Evolutionary conservation across 805 yeast genomes (phyloP).

Genomic region (Metschnikowia lachancei): DNA sequence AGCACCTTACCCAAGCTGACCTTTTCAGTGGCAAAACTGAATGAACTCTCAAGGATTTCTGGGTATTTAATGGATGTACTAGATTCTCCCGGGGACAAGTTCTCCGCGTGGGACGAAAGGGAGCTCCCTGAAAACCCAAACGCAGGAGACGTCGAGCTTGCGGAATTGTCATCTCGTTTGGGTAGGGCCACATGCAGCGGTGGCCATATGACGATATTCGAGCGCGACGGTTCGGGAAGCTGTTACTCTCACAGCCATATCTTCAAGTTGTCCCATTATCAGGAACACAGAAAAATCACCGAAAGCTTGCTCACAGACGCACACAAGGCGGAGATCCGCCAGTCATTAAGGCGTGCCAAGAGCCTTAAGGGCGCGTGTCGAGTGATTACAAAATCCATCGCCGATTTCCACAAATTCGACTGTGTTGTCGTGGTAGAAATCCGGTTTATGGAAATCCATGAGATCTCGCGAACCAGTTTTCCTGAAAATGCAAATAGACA

Average conservation of each 20-base stretch:
- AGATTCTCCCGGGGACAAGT: conserved; percentile 29
- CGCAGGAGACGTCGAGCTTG: conserved; percentile 24
- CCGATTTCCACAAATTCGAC: conserved; percentile 34
- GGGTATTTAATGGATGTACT: conserved; percentile 43
- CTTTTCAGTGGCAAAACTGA: conserved; percentile 35
- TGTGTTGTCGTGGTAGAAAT: conserved; percentile 53
- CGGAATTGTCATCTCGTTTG: conserved; percentile 35
- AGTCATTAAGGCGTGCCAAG: conserved; percentile 31
- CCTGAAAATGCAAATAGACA: neutral
- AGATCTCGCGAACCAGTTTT: conserved; percentile 1
- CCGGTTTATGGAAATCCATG: conserved; percentile 45
- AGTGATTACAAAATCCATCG: conserved; percentile 36
- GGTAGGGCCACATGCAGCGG: conserved; percentile 59
- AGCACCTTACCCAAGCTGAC: conserved; percentile 44
- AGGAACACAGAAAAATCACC: conserved; percentile 5
- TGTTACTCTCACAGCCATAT: conserved; percentile 52
- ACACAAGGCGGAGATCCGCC: conserved; percentile 18
- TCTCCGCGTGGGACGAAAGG: conserved; percentile 10
- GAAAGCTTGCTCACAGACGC: conserved; percentile 1
- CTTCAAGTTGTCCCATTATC: conserved; percentile 38
- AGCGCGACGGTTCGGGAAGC: conserved; percentile 63
- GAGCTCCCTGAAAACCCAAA: conserved; percentile 10
- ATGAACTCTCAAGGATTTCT: conserved; percentile 37
- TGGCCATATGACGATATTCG: conserved; percentile 45
- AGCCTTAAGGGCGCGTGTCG: conserved; percentile 46